Percentiles rank a stretch among this genome's conserved stretches.
phyloP scores from a whole-genome alignment of 2,329 filamentous ascomycete genomes.

The Diaporthe sp. region DNA sequence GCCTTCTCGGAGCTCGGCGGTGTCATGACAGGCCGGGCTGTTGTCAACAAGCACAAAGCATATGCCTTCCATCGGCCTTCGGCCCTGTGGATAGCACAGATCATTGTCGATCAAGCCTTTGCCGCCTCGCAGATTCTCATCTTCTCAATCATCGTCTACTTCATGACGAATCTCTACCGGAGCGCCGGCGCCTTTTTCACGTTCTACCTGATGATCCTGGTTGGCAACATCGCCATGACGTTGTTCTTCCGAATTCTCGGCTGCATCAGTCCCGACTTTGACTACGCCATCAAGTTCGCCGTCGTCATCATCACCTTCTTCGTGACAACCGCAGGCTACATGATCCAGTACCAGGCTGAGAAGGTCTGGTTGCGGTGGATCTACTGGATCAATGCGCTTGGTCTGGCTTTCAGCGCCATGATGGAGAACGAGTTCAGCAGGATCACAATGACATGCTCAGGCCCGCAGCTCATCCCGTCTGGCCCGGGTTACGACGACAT shows the following conservation, averaged over 20 bases:
- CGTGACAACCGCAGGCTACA: conserved; percentile 84
- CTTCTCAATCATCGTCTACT: conserved; percentile 84
- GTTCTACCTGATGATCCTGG: conserved; percentile 79
- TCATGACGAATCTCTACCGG: conserved; percentile 79
- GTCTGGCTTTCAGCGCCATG: conserved; percentile 80
- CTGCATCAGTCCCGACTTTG: conserved; percentile 83
- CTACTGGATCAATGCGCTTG: conserved; percentile 82
- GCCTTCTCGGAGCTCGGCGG: conserved; percentile 83
- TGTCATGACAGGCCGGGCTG: conserved; percentile 81
- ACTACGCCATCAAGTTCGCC: conserved; percentile 87
- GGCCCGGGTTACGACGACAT: conserved; percentile 80
- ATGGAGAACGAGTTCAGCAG: conserved; percentile 90
- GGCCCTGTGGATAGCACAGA: conserved; percentile 86
- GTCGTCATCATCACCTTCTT: conserved; percentile 86
- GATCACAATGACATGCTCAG: conserved; percentile 77
- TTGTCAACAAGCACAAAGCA: conserved; percentile 87
- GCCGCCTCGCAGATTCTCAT: conserved; percentile 78
- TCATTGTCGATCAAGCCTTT: conserved; percentile 83
- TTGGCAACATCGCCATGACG: conserved; percentile 80
- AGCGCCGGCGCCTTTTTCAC: conserved; percentile 84
- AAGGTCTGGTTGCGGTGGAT: conserved; percentile 87
- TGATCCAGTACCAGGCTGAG: conserved; percentile 83
- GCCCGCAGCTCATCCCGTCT: conserved; percentile 77
- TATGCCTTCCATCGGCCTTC: conserved; percentile 88
- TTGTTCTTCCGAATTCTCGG: conserved; percentile 83